Conservation (phyloP, 371 early-diverging fungal species). For the Catenaria anguillulae region DNA sequence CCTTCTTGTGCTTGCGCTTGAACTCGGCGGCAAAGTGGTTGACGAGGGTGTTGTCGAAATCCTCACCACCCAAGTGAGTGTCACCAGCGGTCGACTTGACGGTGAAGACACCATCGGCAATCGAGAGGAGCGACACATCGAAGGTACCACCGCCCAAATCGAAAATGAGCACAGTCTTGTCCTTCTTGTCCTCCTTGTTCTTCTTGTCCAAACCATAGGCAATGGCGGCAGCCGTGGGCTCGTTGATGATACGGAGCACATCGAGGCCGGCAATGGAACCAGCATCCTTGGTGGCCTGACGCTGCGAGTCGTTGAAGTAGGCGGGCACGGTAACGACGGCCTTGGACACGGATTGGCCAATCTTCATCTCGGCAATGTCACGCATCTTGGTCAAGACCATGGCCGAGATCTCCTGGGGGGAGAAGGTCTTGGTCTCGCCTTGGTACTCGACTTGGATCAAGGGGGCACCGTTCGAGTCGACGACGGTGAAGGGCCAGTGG, state of each 20-base stretch:
- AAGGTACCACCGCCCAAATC: slow-evolving; percentile 41
- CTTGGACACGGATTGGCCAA: slow-evolving; percentile 63
- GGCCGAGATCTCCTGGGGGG: slow-evolving; percentile 83
- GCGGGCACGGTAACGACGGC: slow-evolving; percentile 95
- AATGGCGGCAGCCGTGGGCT: slow-evolving; percentile 92
- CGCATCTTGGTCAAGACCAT: slow-evolving; percentile 86
- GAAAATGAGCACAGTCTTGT: slow-evolving; percentile 26
- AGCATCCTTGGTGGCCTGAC: slow-evolving; percentile 74
- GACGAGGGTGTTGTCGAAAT: slow-evolving; percentile 48
- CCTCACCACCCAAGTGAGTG: slow-evolving; percentile 61
- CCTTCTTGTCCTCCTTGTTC: slow-evolving; percentile 17
- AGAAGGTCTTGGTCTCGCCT: slow-evolving; percentile 64
- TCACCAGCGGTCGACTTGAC: slow-evolving; percentile 29
- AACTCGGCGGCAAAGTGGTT: slow-evolving; percentile 21
- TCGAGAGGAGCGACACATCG: slow-evolving; percentile 28
- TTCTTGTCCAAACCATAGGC: slow-evolving; percentile 83
- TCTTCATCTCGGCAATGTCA: slow-evolving; percentile 74
- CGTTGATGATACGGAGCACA: slow-evolving; percentile 79
- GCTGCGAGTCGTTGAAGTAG: slow-evolving; percentile 57
- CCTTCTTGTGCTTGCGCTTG: slow-evolving; percentile 12
- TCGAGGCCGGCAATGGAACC: slow-evolving; percentile 64
- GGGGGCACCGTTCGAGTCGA: slow-evolving; percentile 36
- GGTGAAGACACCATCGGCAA: slow-evolving; percentile 17
- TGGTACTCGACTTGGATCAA: slow-evolving; percentile 33
- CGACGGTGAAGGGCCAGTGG: slow-evolving; percentile 38